Conservation (phyloP, 768 basidiomycete genomes). For the Strobilomyces confusus region DNA sequence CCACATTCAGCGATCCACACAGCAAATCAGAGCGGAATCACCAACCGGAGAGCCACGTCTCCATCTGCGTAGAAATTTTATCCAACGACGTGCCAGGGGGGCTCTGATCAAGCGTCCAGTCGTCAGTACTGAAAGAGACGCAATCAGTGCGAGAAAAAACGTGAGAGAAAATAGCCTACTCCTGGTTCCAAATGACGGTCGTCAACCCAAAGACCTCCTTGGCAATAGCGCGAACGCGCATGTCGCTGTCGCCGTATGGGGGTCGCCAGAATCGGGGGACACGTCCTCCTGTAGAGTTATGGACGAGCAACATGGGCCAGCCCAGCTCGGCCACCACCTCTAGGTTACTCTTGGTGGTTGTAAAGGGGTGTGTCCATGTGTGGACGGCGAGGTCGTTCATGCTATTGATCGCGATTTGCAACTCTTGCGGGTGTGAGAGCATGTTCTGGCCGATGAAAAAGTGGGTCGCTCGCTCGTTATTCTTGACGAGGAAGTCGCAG, state of each 20-base stretch:
- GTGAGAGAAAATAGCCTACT: conserved; percentile 42
- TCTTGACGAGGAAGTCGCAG: conserved; percentile 60
- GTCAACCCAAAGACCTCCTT: conserved; percentile 79
- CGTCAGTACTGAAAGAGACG: conserved; percentile 49
- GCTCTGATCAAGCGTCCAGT: conserved; percentile 60
- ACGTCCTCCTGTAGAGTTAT: conserved; percentile 75
- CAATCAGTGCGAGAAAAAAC: not conserved
- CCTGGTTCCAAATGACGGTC: conserved; percentile 89
- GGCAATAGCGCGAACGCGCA: conserved; percentile 81
- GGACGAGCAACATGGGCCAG: conserved; percentile 76
- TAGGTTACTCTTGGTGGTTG: conserved; percentile 71
- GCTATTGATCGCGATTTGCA: conserved; percentile 47
- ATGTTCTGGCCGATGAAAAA: conserved; percentile 89
- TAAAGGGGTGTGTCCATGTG: conserved; percentile 71
- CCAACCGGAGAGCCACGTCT: conserved; percentile 53
- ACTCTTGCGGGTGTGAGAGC: conserved; percentile 49
- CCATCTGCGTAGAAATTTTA: conserved; percentile 46
- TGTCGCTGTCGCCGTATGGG: conserved; percentile 82
- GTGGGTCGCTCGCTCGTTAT: conserved; percentile 74
- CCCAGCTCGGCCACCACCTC: conserved; percentile 70
- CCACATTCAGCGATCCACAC: not conserved
- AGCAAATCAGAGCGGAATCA: not conserved
- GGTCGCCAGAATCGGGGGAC: conserved; percentile 83
- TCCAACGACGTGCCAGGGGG: conserved; percentile 41
- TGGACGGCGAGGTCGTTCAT: conserved; percentile 41